phyloP scores from a whole-genome alignment of 2,329 filamentous ascomycete species.

The Chaetomium sp. region DNA sequence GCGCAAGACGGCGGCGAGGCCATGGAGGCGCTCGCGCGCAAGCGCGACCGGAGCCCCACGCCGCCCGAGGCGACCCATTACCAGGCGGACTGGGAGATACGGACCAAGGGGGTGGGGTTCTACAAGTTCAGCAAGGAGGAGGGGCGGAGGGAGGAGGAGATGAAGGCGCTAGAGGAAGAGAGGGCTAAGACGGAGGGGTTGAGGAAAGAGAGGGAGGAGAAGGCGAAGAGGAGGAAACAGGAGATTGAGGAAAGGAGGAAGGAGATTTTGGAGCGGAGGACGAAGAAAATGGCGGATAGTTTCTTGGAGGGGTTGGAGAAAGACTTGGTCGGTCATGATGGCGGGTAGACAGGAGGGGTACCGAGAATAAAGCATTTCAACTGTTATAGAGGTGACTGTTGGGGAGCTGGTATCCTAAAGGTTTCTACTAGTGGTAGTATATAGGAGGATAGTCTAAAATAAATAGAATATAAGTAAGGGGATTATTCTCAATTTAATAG shows the following conservation, averaged over 20 bases:
- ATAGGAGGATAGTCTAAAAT: too few relatives aligned
- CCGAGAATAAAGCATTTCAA: neutral
- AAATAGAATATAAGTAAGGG: too few relatives aligned
- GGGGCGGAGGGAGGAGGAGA: slow-evolving; percentile 66
- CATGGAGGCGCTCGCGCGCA: slow-evolving; percentile 78
- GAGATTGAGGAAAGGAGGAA: slow-evolving; percentile 66
- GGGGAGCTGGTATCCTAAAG: neutral
- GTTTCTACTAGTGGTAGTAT: too few relatives aligned
- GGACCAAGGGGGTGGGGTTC: slow-evolving; percentile 87
- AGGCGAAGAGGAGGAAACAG: slow-evolving; percentile 59
- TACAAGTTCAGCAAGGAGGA: slow-evolving; percentile 84
- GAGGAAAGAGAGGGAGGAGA: slow-evolving; percentile 57
- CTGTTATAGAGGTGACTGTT: neutral
- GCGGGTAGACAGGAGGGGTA: neutral
- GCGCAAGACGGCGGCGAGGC: slow-evolving; percentile 66
- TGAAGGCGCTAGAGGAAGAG: slow-evolving; percentile 71
- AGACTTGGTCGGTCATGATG: slow-evolving; percentile 19
- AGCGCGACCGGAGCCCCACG: slow-evolving; percentile 76
- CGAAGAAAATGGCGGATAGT: slow-evolving; percentile 69
- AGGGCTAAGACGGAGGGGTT: slow-evolving; percentile 68
- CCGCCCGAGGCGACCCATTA: slow-evolving; percentile 83
- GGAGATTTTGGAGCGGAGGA: slow-evolving; percentile 62
- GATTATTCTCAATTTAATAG: too few relatives aligned
- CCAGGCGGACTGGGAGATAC: slow-evolving; percentile 78
- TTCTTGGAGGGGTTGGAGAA: slow-evolving; percentile 65